A percentile compares a stretch with the other conserved stretches of the same genome.
Conservation (phyloP, 331 rosid species). For the Phaseolus coccineus region DNA sequence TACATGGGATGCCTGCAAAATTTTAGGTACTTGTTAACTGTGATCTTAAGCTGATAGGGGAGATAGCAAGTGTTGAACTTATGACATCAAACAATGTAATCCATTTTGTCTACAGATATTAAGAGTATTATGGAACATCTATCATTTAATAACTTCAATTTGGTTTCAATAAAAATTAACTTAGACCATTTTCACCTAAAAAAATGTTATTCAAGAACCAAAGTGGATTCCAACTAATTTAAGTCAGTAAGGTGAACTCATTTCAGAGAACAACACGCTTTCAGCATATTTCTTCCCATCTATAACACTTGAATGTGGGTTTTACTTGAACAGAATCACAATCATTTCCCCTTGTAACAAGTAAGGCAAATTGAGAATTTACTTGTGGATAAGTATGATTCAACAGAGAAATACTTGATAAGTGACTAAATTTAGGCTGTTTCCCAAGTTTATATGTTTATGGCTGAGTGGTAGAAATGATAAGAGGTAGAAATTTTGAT, state of each 20-base stretch:
- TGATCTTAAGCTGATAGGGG: not conserved
- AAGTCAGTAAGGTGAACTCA: not conserved
- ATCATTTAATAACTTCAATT: no score
- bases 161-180: no score
- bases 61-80: slow-evolving; percentile 1
- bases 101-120: not conserved
- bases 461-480: not conserved
- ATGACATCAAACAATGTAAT: not conserved
- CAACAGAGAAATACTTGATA: not conserved
- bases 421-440: slow-evolving; percentile 1
- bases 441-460: not conserved
- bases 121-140: not conserved
- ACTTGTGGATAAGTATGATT: not conserved
- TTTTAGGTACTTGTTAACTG: not conserved
- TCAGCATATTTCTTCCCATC: no score
- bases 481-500: slow-evolving; percentile 5
- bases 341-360: no score
- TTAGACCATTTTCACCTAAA: not conserved
- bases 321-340: no score
- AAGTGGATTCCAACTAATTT: not conserved
- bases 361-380: no score
- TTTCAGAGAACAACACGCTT: not conserved
- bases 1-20: slow-evolving; percentile 86
- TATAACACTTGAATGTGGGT: no score
- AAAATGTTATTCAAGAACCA: not conserved